Base-by-base conservation (phyloP, 2,329 filamentous ascomycete genomes). In the Apiospora kogelbergensis region DNA sequence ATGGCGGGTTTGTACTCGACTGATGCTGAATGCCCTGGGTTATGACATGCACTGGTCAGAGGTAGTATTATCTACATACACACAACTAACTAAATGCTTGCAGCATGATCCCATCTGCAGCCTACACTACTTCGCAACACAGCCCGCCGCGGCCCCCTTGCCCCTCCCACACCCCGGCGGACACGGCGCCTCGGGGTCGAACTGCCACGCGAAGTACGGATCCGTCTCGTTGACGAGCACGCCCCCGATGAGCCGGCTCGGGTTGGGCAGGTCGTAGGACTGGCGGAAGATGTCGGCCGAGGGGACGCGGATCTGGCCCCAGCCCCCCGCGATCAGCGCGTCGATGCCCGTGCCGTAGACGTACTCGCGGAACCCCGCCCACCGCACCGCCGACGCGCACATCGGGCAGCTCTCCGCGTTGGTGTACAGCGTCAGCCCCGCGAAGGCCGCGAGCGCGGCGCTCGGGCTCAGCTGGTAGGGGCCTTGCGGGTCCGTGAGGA, bases 341-440 rank as follows among this genome's bases (percentile, higher is more conserved):
- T 82, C 78, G 69, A 87, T 85, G 33, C 80, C 83, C 1, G 85
- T 87, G 6, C 85, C 85, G 72, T 84, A 88, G 9, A 89, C 80
- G 73, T 85, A 86, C 76, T 88, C 86, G 45, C 78, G 80, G 78
- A 89, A 87, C 0, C 85, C 85, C 0, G 85, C 80, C 84, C 85
- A 88, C 1, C 85, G 82, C 70, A 88, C 87, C 0, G 85, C 86
- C 7, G 84, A 82, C 1, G 86, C 85, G 72, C 87, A 89, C 84
- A 88, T 89, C 7, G 86, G 84, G 74, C 86, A 89, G 68, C 82
- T 84, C 75, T 89, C 86, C 1, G 83, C 86, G 74, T 86, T 89
- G 26, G 86, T 88, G 75, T 89, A 88, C 3, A 88, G 75, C 6
- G 82, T 82, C n/a, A 89, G 75, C 20, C 79, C 72, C 2, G 76